Evolutionary conservation across 1,139 yeast genomes (phyloP), one percentile per base, ranked within the genome.

Genomic region (Saccharomyces pastorianus): DNA sequence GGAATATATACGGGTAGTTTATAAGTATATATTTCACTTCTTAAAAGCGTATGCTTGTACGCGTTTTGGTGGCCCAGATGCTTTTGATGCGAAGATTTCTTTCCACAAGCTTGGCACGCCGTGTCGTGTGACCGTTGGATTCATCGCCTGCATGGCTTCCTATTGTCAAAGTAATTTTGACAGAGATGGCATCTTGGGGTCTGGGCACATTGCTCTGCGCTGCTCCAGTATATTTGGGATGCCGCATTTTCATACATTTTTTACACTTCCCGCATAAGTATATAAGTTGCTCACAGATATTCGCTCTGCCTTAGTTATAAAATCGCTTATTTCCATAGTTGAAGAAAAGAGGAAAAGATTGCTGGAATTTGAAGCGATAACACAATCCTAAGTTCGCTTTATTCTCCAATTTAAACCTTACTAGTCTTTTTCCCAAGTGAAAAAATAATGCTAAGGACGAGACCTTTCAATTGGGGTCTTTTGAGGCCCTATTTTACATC

Each of bases 401-500:
- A 1, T 2, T 13, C 14, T 2, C 14, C 38, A 1, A 32, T 32
- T 32, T 5, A 32, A 20, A 32, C n/a, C 2, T 32, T 5, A 32
- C 20, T 32, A 32, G 38, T 13, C 14, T 11, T 32, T 32, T 32
- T n/a, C 38, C 38, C 38, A 13, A 2, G 38, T 32, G 38, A 32
- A 32, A n/a, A 32, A 1, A 0, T 1, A 32, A 32, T 32, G 38
- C 1, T 32, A 13, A 32, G 38, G 1, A 32, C 38, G 14, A 32
- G 38, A 32, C 20, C 1, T 13, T 32, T 13, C 14, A 32, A 32
- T 32, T 32, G 38, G 38, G 14, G 38, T 32, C 38, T 32, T 13
- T 32, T 11, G 38, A 32, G 38, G 38, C 14, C 47, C 27, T 25
- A 26, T 26, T 44, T 1, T 26, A 29, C 48, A 20, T 56, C 59